Percentiles rank a stretch among this genome's conserved stretches.
phyloP scores from a whole-genome alignment of 306 rosid genomes.

The Rubus idaeus region DNA sequence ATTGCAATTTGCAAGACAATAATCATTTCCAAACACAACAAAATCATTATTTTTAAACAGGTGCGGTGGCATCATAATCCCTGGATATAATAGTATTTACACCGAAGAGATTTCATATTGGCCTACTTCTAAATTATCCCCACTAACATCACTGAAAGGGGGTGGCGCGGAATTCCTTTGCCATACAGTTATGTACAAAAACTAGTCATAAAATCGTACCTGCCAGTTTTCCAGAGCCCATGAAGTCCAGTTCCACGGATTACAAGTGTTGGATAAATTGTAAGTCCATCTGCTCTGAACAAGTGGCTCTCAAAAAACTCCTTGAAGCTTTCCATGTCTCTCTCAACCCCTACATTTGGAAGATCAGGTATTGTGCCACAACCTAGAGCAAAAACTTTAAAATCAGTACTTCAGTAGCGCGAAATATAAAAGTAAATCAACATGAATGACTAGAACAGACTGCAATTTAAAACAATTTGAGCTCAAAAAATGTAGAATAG shows the following conservation, averaged over 20 bases:
- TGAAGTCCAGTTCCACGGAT: slow-evolving; percentile 99
- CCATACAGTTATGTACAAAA: background rate
- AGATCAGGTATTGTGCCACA: slow-evolving; percentile 99
- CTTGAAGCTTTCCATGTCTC: slow-evolving; percentile 95
- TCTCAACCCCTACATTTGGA: slow-evolving; percentile 97
- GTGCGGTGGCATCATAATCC: background rate
- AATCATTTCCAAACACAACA: background rate
- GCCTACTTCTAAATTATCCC: background rate
- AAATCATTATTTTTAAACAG: background rate
- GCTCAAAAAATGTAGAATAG: background rate
- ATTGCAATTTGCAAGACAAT: background rate
- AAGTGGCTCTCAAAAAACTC: slow-evolving; percentile 90
- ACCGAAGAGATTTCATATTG: background rate
- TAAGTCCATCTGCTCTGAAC: slow-evolving; percentile 97
- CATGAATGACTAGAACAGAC: background rate
- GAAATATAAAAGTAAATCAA: slow-evolving; percentile 1
- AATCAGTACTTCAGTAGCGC: background rate
- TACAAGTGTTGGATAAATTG: slow-evolving; percentile 93
- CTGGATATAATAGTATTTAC: background rate
- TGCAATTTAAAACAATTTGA: background rate
- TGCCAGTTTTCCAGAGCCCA: slow-evolving; percentile 99
- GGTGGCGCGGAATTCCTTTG: background rate
- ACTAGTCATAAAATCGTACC: slow-evolving; percentile 39
- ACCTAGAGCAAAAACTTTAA: slow-evolving; percentile 52
- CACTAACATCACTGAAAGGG: background rate